Base-by-base conservation (phyloP, 2,329 filamentous ascomycete genomes). In the Aureobasidium subglaciale region DNA sequence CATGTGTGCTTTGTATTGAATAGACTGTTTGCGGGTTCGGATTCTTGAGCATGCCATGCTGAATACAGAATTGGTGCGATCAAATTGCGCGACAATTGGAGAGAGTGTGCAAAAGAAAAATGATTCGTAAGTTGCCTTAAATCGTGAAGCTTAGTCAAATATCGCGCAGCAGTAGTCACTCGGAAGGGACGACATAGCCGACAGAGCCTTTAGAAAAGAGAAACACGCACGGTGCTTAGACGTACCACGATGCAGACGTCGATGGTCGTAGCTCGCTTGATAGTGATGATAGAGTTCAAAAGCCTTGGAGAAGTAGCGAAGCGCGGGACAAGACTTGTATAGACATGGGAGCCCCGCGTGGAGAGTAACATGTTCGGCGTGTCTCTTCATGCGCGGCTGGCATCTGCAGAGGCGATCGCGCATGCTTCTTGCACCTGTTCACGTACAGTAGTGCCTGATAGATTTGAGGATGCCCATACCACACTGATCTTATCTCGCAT, bases 81-180 rank as follows among this genome's bases (percentile, higher is more conserved):
- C 7, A 38, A 20, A 20, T 27, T 24, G 30, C 11, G 20, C 4
- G 16, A 7, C 22, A 15, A 3, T 18, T 11, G 16, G 34, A 11
- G 32, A 11, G 34, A 24, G 6, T 20, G 22, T 50, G 46, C 32
- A 50, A 38, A 50, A 50, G 46, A 50, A 38, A 50, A 48, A 35
- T 43, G 15, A 45, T 35, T 48, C n/a, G 43, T 25, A 48, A 24
- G 20, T 48, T 20, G 34, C 46, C 38, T 22, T 13, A 32, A 35
- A n/a, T 5, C 18, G 29, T 2, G 18, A 50, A 50, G 46, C n/a
- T 38, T 38, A n/a, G 5, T 35, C 18, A 24, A 38, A 50, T 50
- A 50, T 50, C 32, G 46, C 46, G 46, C 46, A 38, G 24, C 24
- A 38, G 29, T 34, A n/a, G 29, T 34, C 30, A 15, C 15, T 2